Conservation (phyloP, 305 asterid species). For the Petunia hybrid region DNA sequence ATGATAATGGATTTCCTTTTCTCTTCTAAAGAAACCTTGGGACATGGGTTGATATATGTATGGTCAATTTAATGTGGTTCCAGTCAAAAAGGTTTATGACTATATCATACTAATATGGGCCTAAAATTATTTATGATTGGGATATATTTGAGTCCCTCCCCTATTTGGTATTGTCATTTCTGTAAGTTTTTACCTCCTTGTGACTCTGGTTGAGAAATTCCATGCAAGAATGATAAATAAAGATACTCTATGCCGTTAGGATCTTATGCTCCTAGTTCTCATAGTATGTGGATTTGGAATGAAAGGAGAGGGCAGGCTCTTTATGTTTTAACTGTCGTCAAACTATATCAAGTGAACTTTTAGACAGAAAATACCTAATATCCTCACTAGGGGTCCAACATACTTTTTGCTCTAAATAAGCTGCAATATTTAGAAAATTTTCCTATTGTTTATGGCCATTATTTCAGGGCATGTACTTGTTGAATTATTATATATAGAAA, state of each 20-base stretch:
- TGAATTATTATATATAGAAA: background rate
- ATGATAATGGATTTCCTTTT: background rate
- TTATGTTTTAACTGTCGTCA: background rate
- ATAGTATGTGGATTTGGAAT: background rate
- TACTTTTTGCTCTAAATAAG: background rate
- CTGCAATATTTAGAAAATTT: background rate
- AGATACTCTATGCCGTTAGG: background rate
- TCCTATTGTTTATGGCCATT: background rate
- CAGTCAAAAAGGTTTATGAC: conserved; percentile 50
- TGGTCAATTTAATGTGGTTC: background rate
- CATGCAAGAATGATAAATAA: background rate
- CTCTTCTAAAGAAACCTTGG: background rate
- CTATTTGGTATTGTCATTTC: conserved; percentile 19
- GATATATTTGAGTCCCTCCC: conserved; percentile 12
- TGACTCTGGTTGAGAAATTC: background rate
- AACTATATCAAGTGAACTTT: too few relatives aligned
- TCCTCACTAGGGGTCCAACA: conserved; percentile 9
- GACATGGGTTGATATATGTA: background rate
- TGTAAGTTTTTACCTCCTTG: conserved; percentile 9
- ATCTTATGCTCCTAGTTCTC: background rate
- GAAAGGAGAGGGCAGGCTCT: background rate
- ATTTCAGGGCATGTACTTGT: background rate
- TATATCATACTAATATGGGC: conserved; percentile 51
- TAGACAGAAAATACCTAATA: too few relatives aligned
- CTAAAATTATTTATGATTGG: background rate